Evolutionary conservation across 352 stramenopile genomes (phyloP), one percentile per base, ranked within the genome.

Genomic region (Phytophthora pinifolia): DNA sequence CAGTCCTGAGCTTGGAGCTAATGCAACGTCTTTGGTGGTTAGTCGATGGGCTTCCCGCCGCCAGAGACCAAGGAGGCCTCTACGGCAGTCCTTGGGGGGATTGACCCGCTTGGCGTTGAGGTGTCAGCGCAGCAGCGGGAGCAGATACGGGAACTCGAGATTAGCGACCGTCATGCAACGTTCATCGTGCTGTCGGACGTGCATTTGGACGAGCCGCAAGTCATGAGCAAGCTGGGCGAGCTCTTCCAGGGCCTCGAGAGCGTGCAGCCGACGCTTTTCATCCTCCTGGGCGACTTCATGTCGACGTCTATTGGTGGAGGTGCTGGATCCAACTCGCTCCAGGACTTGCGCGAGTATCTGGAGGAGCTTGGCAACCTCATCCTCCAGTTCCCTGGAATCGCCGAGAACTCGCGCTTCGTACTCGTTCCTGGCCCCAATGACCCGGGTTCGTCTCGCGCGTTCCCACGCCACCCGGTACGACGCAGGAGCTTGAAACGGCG

Each of bases 101-200:
- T 89, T 12, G 88, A 98, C 20, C 74, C 90, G 15, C 82, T 96
- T 9, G 86, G 83, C 20, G 70, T 96, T 10, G 82, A 95, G 41
- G 72, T 95, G 9, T 93, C 83, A 14, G 59, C 66, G 1, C 81
- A 92, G 39, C 85, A 96, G 66, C 62, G 85, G 29, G 70, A 89
- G 18, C 76, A 93, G 42, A 96, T 97, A 41, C 63, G 70, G 33
- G 55, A 70, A 46, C 61, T 97, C 8, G 91, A 98, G 67, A 67
- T 67, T 9, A 70, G 78, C 14, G 87, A 92, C 44, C 80, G 94
- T 48, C 79, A 97, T 34, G 74, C 84, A 6, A 90, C 87, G 48
- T 98, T 98, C 67, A 96, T 98, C 22, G 74, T 98, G 45, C 59
- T 98, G 18, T 97, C 90, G 9, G 89, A 98, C 59, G 87, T 98